These are phyloP conservation scores for Candida piceae DNA, from an alignment of 805 yeast genomes.

Conservation along the genomic window DNA sequence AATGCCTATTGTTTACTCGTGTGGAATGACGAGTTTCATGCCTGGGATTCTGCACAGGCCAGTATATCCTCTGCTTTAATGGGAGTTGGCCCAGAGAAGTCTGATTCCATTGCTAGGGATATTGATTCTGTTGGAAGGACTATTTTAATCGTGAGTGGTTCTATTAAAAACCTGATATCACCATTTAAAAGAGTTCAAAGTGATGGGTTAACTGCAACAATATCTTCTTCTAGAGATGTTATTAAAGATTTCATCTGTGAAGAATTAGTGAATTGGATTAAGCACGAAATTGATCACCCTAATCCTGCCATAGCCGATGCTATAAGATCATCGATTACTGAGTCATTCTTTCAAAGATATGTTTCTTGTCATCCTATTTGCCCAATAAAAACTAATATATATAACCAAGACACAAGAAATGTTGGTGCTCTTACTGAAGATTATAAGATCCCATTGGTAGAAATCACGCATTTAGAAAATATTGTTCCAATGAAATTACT, in stretches of 20 bases:
- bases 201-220: constrained; percentile 52
- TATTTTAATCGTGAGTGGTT: constrained; percentile 34
- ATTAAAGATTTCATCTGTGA: constrained; percentile 43
- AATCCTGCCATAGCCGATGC: constrained; percentile 33
- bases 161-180: constrained; percentile 15
- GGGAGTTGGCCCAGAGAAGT: constrained; percentile 7
- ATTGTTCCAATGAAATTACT: constrained; percentile 22
- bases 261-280: constrained; percentile 48
- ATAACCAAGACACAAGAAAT: constrained; percentile 18
- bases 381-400: constrained; percentile 9
- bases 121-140: constrained; percentile 50
- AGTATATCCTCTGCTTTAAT: constrained; percentile 15
- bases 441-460: constrained; percentile 31
- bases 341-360: constrained; percentile 35
- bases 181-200: constrained; percentile 11
- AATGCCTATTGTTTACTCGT: constrained; percentile 44
- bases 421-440: constrained; percentile 32
- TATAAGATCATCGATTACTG: constrained; percentile 39
- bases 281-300: constrained; percentile 34
- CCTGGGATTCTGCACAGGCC: constrained; percentile 32
- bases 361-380: constrained; percentile 31
- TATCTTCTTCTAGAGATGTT: constrained; percentile 47
- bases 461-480: constrained; percentile 27
- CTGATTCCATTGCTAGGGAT: constrained; percentile 34
- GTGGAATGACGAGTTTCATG: constrained; percentile 81